A percentile compares a stretch with the other conserved stretches of the same genome.
Evolutionary conservation across 208 protist species (phyloP).

Genomic region (Leishmania major): DNA sequence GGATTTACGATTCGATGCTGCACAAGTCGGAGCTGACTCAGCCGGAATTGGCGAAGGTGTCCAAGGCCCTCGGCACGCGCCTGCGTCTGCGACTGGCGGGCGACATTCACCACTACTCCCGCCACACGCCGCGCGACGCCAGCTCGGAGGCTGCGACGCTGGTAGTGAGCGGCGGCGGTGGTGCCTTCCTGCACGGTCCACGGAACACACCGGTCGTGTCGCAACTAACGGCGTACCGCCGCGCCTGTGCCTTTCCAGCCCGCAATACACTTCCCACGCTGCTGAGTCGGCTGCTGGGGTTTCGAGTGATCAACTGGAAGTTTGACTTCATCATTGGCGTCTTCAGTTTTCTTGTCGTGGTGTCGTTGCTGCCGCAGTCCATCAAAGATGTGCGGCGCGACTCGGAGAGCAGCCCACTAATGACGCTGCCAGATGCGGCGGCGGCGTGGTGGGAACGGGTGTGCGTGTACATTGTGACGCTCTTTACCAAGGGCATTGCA

Average conservation of each 20-base stretch:
- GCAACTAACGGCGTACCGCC: slow-evolving; percentile 58
- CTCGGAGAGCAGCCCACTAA: slow-evolving; percentile 3
- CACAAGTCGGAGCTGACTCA: slow-evolving; percentile 32
- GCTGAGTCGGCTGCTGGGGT: slow-evolving; percentile 60
- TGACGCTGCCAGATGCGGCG: slow-evolving; percentile 27
- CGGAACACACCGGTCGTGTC: slow-evolving; percentile 45
- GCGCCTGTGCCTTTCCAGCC: slow-evolving; percentile 56
- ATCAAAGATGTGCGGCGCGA: slow-evolving; percentile 17
- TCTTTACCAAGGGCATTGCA: slow-evolving; percentile 49
- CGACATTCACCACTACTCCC: slow-evolving; percentile 91
- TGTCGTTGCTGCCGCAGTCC: slow-evolving; percentile 65
- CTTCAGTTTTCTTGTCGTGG: slow-evolving; percentile 65
- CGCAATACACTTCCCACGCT: slow-evolving; percentile 55
- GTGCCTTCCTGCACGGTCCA: slow-evolving; percentile 81
- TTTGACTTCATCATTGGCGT: slow-evolving; percentile 80
- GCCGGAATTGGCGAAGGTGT: slow-evolving; percentile 52
- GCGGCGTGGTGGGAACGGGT: slow-evolving; percentile 30
- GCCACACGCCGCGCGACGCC: slow-evolving; percentile 57
- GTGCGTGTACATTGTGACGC: slow-evolving; percentile 29
- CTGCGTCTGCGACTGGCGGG: slow-evolving; percentile 68
- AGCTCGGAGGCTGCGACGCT: slow-evolving; percentile 64
- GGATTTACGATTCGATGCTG: slow-evolving; percentile 76
- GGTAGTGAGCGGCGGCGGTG: slow-evolving; percentile 83
- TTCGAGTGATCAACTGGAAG: slow-evolving; percentile 87
- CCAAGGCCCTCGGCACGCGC: slow-evolving; percentile 73